phyloP scores from a whole-genome alignment of 495 filamentous ascomycete genomes.

The Lophiostoma macrostomum region DNA sequence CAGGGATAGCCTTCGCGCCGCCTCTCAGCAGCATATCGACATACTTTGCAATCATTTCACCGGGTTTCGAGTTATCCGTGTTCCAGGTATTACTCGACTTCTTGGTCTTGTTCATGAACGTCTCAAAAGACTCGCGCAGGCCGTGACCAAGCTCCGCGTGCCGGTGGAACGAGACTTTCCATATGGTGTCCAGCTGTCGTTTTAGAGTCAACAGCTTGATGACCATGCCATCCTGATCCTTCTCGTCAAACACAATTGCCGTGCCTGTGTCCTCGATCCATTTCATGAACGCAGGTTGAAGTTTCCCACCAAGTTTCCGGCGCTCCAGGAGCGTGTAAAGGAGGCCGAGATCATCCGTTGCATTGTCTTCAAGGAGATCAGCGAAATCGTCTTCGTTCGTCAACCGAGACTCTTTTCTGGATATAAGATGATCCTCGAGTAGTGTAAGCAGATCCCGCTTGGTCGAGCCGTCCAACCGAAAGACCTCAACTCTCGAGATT shows the following conservation, averaged over 20 bases:
- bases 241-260: conserved; percentile 73
- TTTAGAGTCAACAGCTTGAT: conserved; percentile 78
- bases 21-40: conserved; percentile 86
- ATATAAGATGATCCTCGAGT: conserved; percentile 65
- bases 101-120: conserved; percentile 84
- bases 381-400: conserved; percentile 53
- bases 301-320: conserved; percentile 58
- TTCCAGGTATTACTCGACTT: conserved; percentile 63
- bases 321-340: conserved; percentile 72
- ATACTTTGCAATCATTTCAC: conserved; percentile 98
- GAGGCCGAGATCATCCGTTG: conserved; percentile 64
- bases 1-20: conserved; percentile 75
- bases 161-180: conserved; percentile 66
- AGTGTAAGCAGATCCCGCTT: conserved; percentile 68
- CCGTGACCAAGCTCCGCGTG: conserved; percentile 71
- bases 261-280: conserved; percentile 78
- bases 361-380: conserved; percentile 63
- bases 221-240: conserved; percentile 82
- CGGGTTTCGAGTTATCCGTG: conserved; percentile 85
- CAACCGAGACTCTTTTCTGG: conserved; percentile 49
- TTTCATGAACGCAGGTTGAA: conserved; percentile 68
- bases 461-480: conserved; percentile 76
- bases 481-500: conserved; percentile 68
- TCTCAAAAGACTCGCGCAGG: conserved; percentile 77
- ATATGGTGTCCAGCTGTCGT: conserved; percentile 69